These are phyloP conservation scores for Boechera divaricarpa DNA, from an alignment of 345 rosid species.

Conservation along the genomic window DNA sequence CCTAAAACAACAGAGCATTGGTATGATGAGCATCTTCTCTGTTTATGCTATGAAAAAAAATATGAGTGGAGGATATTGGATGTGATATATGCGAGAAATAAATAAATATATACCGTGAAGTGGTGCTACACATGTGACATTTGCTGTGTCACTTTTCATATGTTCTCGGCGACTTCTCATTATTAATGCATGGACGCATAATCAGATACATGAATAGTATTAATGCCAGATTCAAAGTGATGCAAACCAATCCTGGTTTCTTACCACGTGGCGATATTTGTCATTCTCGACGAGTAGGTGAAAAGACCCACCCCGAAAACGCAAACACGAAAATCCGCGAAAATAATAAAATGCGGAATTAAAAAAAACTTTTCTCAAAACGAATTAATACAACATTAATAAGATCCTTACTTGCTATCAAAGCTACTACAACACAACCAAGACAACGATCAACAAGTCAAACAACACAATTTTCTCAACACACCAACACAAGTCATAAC, in stretches of 20 bases:
- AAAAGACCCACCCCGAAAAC: no score
- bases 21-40: constrained; percentile 1
- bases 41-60: neutral
- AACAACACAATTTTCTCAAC: no score
- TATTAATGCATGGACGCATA: neutral
- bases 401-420: no score
- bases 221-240: neutral
- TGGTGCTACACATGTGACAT: neutral
- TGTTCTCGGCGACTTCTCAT: neutral
- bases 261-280: neutral
- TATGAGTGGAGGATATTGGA: neutral
- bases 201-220: neutral
- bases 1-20: neutral
- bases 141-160: neutral
- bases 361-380: no score
- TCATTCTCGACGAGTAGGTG: no score
- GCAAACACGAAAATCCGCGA: no score
- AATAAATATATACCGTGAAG: neutral
- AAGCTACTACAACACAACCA: no score
- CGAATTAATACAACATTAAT: no score
- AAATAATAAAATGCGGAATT: no score
- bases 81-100: constrained; percentile 15
- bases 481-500: no score
- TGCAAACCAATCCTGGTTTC: neutral
- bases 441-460: no score